Percentiles rank a stretch among this genome's conserved stretches.
Evolutionary conservation across 2,329 filamentous ascomycete genomes (phyloP).

Genomic region (Colletotrichum abscissum): DNA sequence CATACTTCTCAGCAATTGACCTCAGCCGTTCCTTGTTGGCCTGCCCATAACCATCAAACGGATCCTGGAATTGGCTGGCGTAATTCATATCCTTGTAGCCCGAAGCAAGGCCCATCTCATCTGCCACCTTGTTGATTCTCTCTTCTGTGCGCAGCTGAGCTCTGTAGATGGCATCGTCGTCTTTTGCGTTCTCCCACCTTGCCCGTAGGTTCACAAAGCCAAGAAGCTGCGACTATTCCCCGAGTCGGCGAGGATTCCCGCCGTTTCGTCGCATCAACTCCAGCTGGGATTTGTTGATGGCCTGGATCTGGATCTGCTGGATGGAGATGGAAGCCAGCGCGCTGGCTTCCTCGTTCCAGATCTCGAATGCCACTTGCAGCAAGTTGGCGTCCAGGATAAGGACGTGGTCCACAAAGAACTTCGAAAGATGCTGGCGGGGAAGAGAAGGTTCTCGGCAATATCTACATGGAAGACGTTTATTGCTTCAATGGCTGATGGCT

Average conservation of each 20-base stretch:
- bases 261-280: constrained; percentile 43
- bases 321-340: constrained; percentile 35
- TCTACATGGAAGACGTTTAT: constrained; percentile 37
- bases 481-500: not conserved
- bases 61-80: constrained; percentile 48
- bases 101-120: constrained; percentile 46
- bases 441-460: constrained; percentile 19
- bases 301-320: constrained; percentile 48
- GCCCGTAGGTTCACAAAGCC: constrained; percentile 38
- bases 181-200: constrained; percentile 42
- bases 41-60: constrained; percentile 52
- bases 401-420: constrained; percentile 40
- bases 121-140: constrained; percentile 42
- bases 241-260: constrained; percentile 46
- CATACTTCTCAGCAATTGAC: constrained; percentile 48
- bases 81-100: constrained; percentile 60
- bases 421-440: not conserved
- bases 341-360: constrained; percentile 35
- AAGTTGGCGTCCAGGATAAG: not conserved
- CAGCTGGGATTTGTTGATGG: constrained; percentile 50
- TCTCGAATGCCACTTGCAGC: not conserved
- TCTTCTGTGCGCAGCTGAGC: constrained; percentile 42
- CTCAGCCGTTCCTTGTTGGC: constrained; percentile 49
- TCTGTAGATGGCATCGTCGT: constrained; percentile 47
- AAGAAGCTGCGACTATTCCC: constrained; percentile 34